Percentiles rank a stretch among this genome's conserved stretches.
Conservation (phyloP, 257 asterid species). For the Petunia secreta region DNA sequence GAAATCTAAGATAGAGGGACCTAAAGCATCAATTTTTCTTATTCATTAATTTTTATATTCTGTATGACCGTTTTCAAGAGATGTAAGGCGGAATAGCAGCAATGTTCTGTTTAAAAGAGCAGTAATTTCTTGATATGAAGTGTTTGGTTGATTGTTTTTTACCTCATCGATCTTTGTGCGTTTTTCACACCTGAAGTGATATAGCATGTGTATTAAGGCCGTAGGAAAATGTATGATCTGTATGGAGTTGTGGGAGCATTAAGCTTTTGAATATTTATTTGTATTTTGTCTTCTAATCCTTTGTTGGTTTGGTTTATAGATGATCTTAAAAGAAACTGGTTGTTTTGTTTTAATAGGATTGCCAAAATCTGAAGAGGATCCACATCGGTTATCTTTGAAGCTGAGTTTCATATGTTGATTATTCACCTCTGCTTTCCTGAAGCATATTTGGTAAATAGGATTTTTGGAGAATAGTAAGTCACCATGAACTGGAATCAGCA, state of each 20-base stretch:
- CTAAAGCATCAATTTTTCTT: too few species aligned
- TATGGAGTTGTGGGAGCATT: not conserved
- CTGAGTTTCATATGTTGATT: constrained; percentile 4
- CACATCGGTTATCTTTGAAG: not conserved
- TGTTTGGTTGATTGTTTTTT: constrained; percentile 22
- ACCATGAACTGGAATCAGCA: constrained; percentile 70
- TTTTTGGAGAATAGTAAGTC: constrained; percentile 7
- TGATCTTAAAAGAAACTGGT: not conserved
- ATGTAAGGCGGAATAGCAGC: not conserved
- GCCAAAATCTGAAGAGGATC: constrained; percentile 22
- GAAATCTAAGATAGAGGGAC: not conserved
- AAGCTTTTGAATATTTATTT: too few species aligned
- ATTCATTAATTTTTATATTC: not conserved
- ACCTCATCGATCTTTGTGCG: not conserved
- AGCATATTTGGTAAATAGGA: constrained; percentile 2
- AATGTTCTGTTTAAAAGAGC: not conserved
- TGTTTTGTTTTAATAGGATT: constrained; percentile 20
- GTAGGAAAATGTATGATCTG: not conserved
- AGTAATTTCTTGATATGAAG: not conserved
- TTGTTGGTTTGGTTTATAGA: not conserved
- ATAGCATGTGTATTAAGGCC: not conserved
- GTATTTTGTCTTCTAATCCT: not conserved
- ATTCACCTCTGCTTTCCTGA: constrained; percentile 22
- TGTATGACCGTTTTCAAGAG: constrained; percentile 1
- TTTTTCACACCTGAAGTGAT: not conserved